These are phyloP conservation scores for Sordaria brevicollis DNA, from an alignment of 495 filamentous ascomycete species.

Conservation along the genomic window DNA sequence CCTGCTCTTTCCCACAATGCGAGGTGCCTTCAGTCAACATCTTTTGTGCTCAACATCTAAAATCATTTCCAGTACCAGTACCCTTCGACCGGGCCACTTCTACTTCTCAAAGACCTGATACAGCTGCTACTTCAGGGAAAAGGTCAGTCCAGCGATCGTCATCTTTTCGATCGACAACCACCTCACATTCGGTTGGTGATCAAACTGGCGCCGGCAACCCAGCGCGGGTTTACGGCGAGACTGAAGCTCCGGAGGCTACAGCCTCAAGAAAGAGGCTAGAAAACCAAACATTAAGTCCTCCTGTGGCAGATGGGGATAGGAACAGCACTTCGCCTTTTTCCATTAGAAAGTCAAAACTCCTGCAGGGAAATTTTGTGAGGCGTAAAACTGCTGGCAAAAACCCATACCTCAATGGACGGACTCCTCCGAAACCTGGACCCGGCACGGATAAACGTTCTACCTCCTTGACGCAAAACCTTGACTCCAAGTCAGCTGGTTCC, in stretches of 20 bases:
- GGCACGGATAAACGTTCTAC: not conserved
- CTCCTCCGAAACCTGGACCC: constrained; percentile 3
- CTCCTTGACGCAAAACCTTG: not conserved
- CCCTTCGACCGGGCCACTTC: not conserved
- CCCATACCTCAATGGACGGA: not conserved
- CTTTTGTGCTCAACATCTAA: not conserved
- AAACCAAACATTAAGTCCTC: not conserved
- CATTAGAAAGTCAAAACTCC: not conserved
- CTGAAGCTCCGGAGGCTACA: not conserved
- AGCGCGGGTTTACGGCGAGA: not conserved
- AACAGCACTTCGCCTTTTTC: not conserved
- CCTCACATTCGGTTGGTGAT: not conserved
- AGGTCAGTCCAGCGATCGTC: not conserved
- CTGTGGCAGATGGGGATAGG: not conserved
- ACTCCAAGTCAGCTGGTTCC: not conserved
- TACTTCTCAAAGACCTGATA: not conserved
- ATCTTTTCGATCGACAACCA: not conserved
- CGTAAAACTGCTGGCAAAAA: not conserved
- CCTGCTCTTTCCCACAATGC: not conserved
- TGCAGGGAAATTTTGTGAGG: not conserved
- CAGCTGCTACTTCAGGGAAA: not conserved
- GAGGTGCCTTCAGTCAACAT: not conserved
- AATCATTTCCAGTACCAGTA: not conserved
- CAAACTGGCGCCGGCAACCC: not conserved
- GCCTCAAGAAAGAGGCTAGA: not conserved